Conservation (phyloP, 768 basidiomycete genomes). For the Neoboletus subvelutipes region DNA sequence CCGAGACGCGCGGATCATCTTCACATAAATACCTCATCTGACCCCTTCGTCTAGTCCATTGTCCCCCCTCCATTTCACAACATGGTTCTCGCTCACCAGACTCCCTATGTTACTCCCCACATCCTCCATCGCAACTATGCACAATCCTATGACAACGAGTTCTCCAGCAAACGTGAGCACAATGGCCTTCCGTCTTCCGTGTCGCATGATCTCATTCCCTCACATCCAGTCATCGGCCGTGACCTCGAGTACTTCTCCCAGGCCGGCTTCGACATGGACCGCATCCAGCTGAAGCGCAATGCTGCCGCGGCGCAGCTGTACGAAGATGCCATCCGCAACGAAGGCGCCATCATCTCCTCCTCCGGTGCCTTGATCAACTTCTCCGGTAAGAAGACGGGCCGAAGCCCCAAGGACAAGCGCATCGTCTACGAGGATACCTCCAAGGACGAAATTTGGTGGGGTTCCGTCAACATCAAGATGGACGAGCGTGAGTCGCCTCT, state of each 20-base stretch:
- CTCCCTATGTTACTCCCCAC: constrained; percentile 86
- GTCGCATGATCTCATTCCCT: constrained; percentile 9
- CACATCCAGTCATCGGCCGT: constrained; percentile 73
- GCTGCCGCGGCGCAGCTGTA: constrained; percentile 88
- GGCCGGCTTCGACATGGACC: constrained; percentile 98
- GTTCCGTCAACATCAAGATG: constrained; percentile 98
- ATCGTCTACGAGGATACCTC: constrained; percentile 97
- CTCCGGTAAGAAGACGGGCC: constrained; percentile 98
- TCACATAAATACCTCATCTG: constrained; percentile 9
- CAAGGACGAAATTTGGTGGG: constrained; percentile 99
- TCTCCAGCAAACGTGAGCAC: constrained; percentile 54
- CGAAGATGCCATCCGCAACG: constrained; percentile 97
- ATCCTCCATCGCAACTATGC: constrained; percentile 88
- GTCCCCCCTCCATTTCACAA: constrained; percentile 21
- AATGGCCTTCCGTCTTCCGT: background rate
- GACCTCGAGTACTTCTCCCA: constrained; percentile 98
- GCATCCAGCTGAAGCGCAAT: constrained; percentile 94
- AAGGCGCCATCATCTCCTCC: constrained; percentile 96
- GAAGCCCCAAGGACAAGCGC: constrained; percentile 98
- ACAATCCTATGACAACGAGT: constrained; percentile 67
- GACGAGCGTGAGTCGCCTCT: constrained; percentile 73
- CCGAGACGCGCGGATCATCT: constrained; percentile 30
- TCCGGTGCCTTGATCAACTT: constrained; percentile 99
- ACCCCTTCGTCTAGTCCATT: background rate
- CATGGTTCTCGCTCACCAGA: constrained; percentile 71